Evolutionary conservation across 2,329 filamentous ascomycete genomes (phyloP).

Genomic region (Dactylonectria macrodidyma): DNA sequence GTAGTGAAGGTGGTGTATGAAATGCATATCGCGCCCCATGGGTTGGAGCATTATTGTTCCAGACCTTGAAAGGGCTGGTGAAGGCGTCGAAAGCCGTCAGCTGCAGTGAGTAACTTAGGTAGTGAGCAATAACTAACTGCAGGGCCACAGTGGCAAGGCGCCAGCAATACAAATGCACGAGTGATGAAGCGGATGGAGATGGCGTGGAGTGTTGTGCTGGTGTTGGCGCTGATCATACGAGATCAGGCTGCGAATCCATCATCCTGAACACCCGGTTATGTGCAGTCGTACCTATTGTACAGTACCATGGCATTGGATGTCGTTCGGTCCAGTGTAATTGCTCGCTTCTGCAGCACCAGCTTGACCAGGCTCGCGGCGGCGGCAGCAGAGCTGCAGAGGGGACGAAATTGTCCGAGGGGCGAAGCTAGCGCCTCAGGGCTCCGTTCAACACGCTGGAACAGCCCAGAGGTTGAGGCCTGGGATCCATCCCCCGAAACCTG

Average conservation of each 20-base stretch:
- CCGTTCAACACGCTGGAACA: background rate
- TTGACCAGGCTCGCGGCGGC: slow-evolving; percentile 1
- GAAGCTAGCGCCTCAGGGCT: slow-evolving; percentile 16
- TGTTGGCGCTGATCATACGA: slow-evolving; percentile 24
- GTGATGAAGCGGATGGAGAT: background rate
- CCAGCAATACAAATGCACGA: slow-evolving; percentile 9
- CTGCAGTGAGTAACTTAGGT: background rate
- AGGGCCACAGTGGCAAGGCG: background rate
- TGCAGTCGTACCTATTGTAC: no score
- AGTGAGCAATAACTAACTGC: background rate
- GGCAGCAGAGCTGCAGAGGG: slow-evolving; percentile 1
- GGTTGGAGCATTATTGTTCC: slow-evolving; percentile 8
- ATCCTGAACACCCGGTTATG: slow-evolving; percentile 6
- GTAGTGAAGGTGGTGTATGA: background rate
- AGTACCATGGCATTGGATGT: background rate
- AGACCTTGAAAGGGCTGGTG: background rate
- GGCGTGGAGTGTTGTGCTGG: slow-evolving; percentile 14
- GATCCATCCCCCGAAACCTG: background rate
- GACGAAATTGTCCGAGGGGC: slow-evolving; percentile 24
- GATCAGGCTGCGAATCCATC: slow-evolving; percentile 19
- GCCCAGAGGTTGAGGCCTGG: background rate
- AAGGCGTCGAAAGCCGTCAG: background rate
- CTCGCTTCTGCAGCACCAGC: background rate
- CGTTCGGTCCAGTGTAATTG: background rate
- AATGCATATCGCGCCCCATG: slow-evolving; percentile 12